Evolutionary conservation across 371 early-diverging fungal genomes (phyloP), one percentile per base, ranked within the genome.

Genomic region (Cokeromyces recurvatus): DNA sequence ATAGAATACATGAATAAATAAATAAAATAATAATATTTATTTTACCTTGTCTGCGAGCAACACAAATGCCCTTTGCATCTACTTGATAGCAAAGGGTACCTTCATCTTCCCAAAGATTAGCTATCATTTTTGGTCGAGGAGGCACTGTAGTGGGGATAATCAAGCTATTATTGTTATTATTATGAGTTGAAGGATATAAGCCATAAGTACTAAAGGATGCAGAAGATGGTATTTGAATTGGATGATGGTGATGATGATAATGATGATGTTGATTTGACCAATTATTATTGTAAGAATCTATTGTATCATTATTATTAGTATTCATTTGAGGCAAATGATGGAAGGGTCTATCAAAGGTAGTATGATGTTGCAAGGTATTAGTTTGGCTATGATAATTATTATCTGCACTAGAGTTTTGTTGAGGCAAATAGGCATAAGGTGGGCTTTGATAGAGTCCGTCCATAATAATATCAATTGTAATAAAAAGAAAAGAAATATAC

Each of bases 51-150:
- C 90, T 73, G 43, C 90, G 78, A 9, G 87, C 88, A 5, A 89
- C 88, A 48, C 86, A 87, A 31, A 87, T 77, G 23, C 84, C 80
- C 56, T 83, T 80, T 38, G 82, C 84, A 64, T 89, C 90, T 14
- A 89, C 87, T 54, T 88, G 90, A 57, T 77, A 89, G 50, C 87
- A 87, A 36, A 82, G 61, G 4, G 90, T 89, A 23, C 72, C 77
- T 63, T 89, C 88, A 66, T 89, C 90, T 59, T 89, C 90, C 90
- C 90, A 89, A 39, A 87, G 70, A 12, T 87, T 87, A 10, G 87
- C 85, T 4, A 85, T 86, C 20, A 89, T 63, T 48, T 71, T 71
- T 25, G 86, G 75, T 57, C 80, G 70, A 45, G 79, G 64, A 24
- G 55, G 22, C 0, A 38, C 46, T 46, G 39, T 51, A 35, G 5